Conservation (phyloP, 1,284 basidiomycete genomes). For the Sphaerobolus stellatus region DNA sequence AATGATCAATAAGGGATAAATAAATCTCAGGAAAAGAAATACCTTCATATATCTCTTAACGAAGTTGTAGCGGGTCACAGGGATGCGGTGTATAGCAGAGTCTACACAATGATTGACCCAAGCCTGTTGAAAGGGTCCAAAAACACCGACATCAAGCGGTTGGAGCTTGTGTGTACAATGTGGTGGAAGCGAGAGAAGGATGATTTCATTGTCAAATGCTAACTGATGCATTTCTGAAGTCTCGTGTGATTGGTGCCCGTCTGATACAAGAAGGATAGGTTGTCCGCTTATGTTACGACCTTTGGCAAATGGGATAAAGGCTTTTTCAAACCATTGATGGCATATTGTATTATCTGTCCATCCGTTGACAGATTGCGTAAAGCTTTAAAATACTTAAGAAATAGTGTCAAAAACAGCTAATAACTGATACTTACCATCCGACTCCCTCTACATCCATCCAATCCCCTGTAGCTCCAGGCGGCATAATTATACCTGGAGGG, state of each 20-base stretch:
- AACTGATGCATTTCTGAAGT: constrained; percentile 16
- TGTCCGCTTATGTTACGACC: constrained; percentile 18
- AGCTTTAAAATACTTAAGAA: too few species aligned
- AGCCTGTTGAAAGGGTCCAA: constrained; percentile 1
- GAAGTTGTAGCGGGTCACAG: not conserved
- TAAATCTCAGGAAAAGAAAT: too few species aligned
- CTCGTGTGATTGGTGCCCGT: constrained; percentile 28
- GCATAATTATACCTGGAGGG: too few species aligned
- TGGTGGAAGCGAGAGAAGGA: constrained; percentile 19
- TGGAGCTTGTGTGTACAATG: constrained; percentile 23
- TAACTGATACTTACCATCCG: too few species aligned
- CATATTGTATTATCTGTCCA: constrained; percentile 40
- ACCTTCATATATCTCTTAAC: not conserved
- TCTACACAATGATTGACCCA: not conserved
- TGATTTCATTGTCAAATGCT: constrained; percentile 17
- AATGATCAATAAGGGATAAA: too few species aligned
- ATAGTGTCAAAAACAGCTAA: too few species aligned
- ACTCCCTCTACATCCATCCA: too few species aligned
- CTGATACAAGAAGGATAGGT: constrained; percentile 24
- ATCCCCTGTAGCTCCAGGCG: too few species aligned
- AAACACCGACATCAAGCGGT: constrained; percentile 21
- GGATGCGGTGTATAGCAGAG: not conserved
- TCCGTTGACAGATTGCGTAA: constrained; percentile 34
- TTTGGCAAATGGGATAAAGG: constrained; percentile 33
- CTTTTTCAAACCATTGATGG: constrained; percentile 33